Conservation (phyloP, 495 filamentous ascomycete species). For the Glonium stellatum region DNA sequence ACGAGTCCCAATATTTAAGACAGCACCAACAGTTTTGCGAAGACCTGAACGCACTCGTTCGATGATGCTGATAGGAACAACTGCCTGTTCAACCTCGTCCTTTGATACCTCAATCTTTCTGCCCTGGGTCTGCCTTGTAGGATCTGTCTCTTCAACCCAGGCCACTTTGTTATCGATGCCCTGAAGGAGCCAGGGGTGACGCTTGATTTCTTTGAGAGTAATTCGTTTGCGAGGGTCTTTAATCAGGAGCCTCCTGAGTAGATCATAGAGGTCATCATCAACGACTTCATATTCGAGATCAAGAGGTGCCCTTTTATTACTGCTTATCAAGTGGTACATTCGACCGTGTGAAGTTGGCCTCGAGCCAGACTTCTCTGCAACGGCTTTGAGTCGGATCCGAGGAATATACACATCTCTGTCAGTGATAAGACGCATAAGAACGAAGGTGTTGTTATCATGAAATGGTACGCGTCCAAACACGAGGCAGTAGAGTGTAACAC, state of each 20-base stretch:
- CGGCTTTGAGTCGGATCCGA: slow-evolving; percentile 66
- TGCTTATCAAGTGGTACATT: slow-evolving; percentile 30
- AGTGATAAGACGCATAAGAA: slow-evolving; percentile 82
- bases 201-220: slow-evolving; percentile 84
- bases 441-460: slow-evolving; percentile 80
- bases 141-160: slow-evolving; percentile 94
- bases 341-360: slow-evolving; percentile 32
- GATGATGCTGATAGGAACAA: slow-evolving; percentile 80
- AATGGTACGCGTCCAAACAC: slow-evolving; percentile 91
- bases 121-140: slow-evolving; percentile 68
- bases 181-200: slow-evolving; percentile 87
- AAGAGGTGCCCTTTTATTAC: slow-evolving; percentile 54
- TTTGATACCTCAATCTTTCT: slow-evolving; percentile 89
- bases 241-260: slow-evolving; percentile 71
- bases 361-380: slow-evolving; percentile 51
- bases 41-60: slow-evolving; percentile 64
- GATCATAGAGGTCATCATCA: slow-evolving; percentile 70
- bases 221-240: slow-evolving; percentile 89
- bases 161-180: slow-evolving; percentile 64
- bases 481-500: slow-evolving; percentile 91
- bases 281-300: slow-evolving; percentile 80
- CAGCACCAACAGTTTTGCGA: slow-evolving; percentile 40
- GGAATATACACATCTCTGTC: slow-evolving; percentile 88
- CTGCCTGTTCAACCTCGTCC: slow-evolving; percentile 80
- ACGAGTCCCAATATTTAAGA: slow-evolving; percentile 25